Evolutionary conservation across 208 protist species (phyloP), one percentile per base, ranked within the genome.

Genomic region (Acanthamoeba castellanii): DNA sequence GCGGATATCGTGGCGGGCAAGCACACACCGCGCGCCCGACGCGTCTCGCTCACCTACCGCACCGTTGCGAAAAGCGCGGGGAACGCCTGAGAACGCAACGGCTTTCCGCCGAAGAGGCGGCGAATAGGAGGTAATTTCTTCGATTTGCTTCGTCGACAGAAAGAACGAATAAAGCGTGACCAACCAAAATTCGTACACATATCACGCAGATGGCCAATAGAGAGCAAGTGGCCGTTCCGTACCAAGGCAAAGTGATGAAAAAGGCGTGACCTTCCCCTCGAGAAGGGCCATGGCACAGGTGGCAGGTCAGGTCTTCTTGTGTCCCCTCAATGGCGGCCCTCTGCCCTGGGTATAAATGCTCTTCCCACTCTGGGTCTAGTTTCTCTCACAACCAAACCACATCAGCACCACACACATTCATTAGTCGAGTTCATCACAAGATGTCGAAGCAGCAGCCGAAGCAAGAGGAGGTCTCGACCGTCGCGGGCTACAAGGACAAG

Each of bases 401-500:
- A 72, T 30, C 22, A 72, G 5, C 42, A 52, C 18, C 74, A 34
- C 64, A 22, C 30, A 37, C 42, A 82, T 27, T 34, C 11, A 7
- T 4, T 3, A 0, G 9, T 11, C 68, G 14, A 20, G 20, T 27
- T 47, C 42, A 52, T n/a, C n/a, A 25, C n/a, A 82, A 82, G 9
- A 82, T 82, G 74, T 82, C 74, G 37, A 42, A 82, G 34, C 32
- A 82, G 37, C 74, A 82, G 37, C 74, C 14, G 9, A 30, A 82
- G 42, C n/a, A 52, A 34, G 74, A 82, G 25, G 74, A 82, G 9
- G 18, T n/a, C 74, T 82, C 74, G 14, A n/a, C 74, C 22, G 42
- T 82, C 9, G 11, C 74, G 37, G 74, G 74, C 32, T 82, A 82
- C 74, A 82, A 82, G 74, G 82, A 89, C 82, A 89, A 89, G 82